Conservation (phyloP, 495 filamentous ascomycete genomes). For the Aspergillus campestris region DNA sequence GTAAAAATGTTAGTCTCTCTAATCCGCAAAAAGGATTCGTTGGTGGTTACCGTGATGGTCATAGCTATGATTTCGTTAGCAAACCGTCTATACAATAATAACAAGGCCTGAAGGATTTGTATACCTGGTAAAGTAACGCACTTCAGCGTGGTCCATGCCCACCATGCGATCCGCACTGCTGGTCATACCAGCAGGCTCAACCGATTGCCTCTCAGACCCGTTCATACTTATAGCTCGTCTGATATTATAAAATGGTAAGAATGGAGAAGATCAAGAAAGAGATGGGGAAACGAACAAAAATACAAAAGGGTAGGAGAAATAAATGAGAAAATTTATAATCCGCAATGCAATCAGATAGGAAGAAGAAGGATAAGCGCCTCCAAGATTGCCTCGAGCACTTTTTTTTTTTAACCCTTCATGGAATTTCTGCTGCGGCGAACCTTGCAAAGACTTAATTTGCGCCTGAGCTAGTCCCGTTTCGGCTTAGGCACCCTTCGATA, state of each 20-base stretch:
- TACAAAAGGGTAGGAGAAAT: slow-evolving; percentile 5
- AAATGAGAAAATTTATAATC: background rate
- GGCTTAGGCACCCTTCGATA: slow-evolving; percentile 2
- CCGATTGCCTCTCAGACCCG: slow-evolving; percentile 15
- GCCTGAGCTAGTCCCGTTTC: background rate
- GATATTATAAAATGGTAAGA: background rate
- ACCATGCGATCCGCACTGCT: slow-evolving; percentile 46
- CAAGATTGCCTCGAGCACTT: slow-evolving; percentile 18
- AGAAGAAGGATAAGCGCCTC: slow-evolving; percentile 12
- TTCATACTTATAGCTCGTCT: slow-evolving; percentile 21
- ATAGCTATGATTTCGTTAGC: slow-evolving; percentile 52
- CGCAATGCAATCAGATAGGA: slow-evolving; percentile 3
- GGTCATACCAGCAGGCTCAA: slow-evolving; percentile 17
- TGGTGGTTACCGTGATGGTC: slow-evolving; percentile 77
- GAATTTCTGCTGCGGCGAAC: slow-evolving; percentile 14
- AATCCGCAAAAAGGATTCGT: slow-evolving; percentile 1
- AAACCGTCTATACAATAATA: slow-evolving; percentile 15
- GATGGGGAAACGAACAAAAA: slow-evolving; percentile 6
- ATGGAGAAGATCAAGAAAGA: slow-evolving; percentile 1
- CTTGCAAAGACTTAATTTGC: too few species aligned
- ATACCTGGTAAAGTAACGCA: slow-evolving; percentile 95
- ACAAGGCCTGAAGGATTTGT: slow-evolving; percentile 12
- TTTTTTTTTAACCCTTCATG: slow-evolving; percentile 25
- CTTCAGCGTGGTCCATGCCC: slow-evolving; percentile 76
- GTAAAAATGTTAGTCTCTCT: slow-evolving; percentile 5